Conservation (phyloP, 768 basidiomycete genomes). For the Lactarius evosmus region DNA sequence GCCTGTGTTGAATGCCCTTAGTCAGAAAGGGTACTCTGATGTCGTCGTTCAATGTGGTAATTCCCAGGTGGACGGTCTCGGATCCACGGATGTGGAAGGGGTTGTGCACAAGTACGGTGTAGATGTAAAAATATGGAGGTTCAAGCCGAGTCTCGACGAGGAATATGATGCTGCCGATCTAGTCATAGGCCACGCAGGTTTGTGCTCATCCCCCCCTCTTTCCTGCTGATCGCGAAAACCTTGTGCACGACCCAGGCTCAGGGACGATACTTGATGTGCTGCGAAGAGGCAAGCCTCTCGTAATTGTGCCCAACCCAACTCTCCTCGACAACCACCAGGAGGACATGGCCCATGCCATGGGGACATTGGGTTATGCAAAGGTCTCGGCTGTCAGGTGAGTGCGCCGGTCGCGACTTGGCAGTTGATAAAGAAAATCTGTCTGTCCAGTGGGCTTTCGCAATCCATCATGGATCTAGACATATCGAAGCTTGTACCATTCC, state of each 20-base stretch:
- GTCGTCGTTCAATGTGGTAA: conserved; percentile 80
- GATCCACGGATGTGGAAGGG: conserved; percentile 26
- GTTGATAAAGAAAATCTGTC: neutral
- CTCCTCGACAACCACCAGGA: conserved; percentile 92
- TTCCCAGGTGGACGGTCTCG: conserved; percentile 45
- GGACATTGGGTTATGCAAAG: conserved; percentile 53
- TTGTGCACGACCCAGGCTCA: conserved; percentile 54
- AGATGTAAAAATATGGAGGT: conserved; percentile 63
- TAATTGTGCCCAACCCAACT: conserved; percentile 86
- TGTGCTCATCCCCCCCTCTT: conserved; percentile 27
- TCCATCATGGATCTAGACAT: conserved; percentile 51
- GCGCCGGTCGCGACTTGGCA: no score
- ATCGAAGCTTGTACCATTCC: conserved; percentile 53
- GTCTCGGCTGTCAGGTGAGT: conserved; percentile 59
- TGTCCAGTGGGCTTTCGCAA: conserved; percentile 52
- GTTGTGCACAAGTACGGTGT: conserved; percentile 40
- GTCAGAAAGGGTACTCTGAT: conserved; percentile 50
- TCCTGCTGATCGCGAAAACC: neutral
- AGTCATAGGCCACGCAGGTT: conserved; percentile 93
- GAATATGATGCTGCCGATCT: conserved; percentile 67
- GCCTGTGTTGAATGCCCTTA: conserved; percentile 55
- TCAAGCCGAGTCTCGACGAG: conserved; percentile 66
- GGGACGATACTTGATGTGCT: conserved; percentile 92
- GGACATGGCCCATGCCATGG: conserved; percentile 75
- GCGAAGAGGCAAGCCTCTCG: conserved; percentile 66